Base-by-base conservation (phyloP, 345 rosid species). In the Moringa oleifera region DNA sequence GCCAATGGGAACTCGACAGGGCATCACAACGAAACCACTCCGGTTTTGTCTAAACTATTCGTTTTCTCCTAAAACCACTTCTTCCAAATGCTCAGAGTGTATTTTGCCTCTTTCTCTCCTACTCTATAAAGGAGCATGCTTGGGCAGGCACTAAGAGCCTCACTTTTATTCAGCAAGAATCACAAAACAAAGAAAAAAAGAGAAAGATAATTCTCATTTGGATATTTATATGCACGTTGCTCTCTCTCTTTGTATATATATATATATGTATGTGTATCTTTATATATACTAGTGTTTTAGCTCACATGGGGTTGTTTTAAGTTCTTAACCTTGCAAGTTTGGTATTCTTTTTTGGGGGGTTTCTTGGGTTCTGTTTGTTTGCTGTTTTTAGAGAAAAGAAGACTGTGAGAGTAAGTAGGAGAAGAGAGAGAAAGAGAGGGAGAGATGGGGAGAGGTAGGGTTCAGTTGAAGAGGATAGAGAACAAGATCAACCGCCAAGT, bases 381-480 rank as follows among this genome's bases (percentile, higher is more conserved):
- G 82, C 78, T 61, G 67, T 53, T 71, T 75, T 81, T 68, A 24
- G 65, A 63, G 63, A 56, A 53, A 64, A 9, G 18, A 49, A 37
- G 21, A n/a, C 61, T 21, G 52, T 9, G 37, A 41, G 5, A 25
- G 22, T 87, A 88, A 87, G 78, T 28, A 84, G 83, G 84, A 81
- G 88, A 80, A 88, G 71, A 85, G 85, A 59, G 93, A 86, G 74
- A 86, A 49, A 37, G 21, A n/a, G 62, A 23, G 52, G 13, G 37
- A 41, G 5, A 25, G 22, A 87, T 87, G 93, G 93, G 93, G 52
- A 84, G 93, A 66, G 93, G 90, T 79, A 82, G 90, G 85, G 94
- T 87, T 87, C 90, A 87, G 78, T 28, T 87, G 83, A 87, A 81
- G 88, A 80, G 90, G 71, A 85, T 87, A 59, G 93, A 86, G 74